Evolutionary conservation across 345 rosid genomes (phyloP).

Genomic region (Gossypium arboreum): DNA sequence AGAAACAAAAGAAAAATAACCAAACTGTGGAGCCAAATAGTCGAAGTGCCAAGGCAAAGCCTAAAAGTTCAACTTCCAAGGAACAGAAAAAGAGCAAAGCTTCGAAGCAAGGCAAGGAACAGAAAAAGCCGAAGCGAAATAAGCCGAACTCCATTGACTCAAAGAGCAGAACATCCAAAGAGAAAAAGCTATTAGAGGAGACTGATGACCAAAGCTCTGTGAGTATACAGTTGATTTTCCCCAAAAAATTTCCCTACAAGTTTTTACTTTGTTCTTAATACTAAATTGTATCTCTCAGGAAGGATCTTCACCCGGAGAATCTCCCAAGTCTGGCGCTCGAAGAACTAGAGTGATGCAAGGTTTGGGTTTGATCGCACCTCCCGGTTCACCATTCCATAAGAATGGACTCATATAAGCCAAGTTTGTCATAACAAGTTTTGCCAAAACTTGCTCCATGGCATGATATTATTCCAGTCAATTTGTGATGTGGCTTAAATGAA

Average conservation of each 20-base stretch:
- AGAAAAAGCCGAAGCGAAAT: neutral
- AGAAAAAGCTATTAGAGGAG: neutral
- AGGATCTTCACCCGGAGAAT: conserved; percentile 13
- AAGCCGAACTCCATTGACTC: neutral
- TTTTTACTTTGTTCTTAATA: neutral
- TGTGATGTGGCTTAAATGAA: neutral
- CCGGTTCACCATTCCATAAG: conserved; percentile 53
- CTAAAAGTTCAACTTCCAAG: neutral
- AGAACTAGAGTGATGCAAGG: conserved; percentile 55
- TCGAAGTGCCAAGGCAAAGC: neutral
- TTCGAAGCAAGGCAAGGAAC: neutral
- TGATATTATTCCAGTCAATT: neutral
- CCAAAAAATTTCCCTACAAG: neutral
- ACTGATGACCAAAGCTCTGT: conserved; percentile 14
- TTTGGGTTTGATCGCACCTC: conserved; percentile 53
- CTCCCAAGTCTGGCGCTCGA: conserved; percentile 36
- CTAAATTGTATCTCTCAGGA: conserved; percentile 23
- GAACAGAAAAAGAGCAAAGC: neutral
- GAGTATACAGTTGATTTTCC: conserved; percentile 9
- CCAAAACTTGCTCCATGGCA: neutral
- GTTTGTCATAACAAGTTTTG: conserved; percentile 1
- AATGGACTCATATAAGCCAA: conserved; percentile 13
- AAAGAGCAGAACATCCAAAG: neutral
- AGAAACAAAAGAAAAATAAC: neutral
- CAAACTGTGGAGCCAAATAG: neutral